Conservation (phyloP, 768 basidiomycete species). For the Sporobolomyces pararoseus region DNA sequence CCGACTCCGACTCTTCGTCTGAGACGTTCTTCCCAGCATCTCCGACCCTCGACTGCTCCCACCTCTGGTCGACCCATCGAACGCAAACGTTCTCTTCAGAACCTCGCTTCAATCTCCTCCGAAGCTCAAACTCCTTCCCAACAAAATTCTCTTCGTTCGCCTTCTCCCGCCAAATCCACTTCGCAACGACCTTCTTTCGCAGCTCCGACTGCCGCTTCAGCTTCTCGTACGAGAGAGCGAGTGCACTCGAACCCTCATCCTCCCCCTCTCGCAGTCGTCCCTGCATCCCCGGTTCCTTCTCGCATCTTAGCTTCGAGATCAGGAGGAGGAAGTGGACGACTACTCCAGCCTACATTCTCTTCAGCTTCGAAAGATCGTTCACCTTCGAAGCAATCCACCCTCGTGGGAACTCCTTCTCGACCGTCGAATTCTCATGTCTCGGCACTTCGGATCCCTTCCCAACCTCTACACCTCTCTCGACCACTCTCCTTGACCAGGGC, state of each 20-base stretch:
- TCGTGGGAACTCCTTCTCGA: neutral
- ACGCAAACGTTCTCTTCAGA: slow-evolving; percentile 26
- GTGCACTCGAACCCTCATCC: slow-evolving; percentile 17
- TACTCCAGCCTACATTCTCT: slow-evolving; percentile 20
- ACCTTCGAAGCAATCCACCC: neutral
- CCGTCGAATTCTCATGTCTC: neutral
- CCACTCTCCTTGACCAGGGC: neutral
- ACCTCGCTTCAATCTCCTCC: slow-evolving; percentile 9
- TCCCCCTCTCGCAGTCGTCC: neutral
- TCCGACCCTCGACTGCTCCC: slow-evolving; percentile 2
- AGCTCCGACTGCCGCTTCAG: slow-evolving; percentile 28
- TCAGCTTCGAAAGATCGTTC: slow-evolving; percentile 13
- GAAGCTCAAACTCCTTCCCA: too few species aligned
- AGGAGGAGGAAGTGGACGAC: neutral
- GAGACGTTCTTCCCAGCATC: slow-evolving; percentile 24
- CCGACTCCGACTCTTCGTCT: neutral
- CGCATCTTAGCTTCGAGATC: neutral
- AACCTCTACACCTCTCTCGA: slow-evolving; percentile 1
- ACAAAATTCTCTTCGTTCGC: neutral
- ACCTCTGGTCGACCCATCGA: slow-evolving; percentile 6
- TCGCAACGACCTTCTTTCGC: slow-evolving; percentile 26
- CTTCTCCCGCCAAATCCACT: neutral
- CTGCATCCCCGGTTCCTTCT: neutral
- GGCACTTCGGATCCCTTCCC: slow-evolving; percentile 3
- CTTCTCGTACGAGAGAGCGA: slow-evolving; percentile 16